Evolutionary conservation across 257 asterid genomes (phyloP), one percentile per base, ranked within the genome.

Genomic region (Primulina huaijiensis): DNA sequence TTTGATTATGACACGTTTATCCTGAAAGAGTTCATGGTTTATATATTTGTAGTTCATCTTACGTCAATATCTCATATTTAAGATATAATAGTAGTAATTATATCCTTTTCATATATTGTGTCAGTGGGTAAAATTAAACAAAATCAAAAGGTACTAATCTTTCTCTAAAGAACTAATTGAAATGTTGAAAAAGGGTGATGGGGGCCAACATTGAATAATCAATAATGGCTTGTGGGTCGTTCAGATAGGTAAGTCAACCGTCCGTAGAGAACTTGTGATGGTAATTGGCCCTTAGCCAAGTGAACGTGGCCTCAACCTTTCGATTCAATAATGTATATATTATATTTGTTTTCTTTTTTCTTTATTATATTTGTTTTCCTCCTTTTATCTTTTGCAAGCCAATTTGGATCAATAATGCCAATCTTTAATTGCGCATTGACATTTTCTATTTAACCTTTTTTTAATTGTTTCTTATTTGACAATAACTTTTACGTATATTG

Each of bases 211-310:
- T 69, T 21, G 0, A 31, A 31, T 0, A 31, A 31, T 33, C 34
- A 19, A 57, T 37, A 12, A 27, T 69, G 74, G 59, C 74, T 38
- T 59, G 55, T 59, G 19, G 40, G 59, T 25, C 25, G 74, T 37
- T 69, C 27, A 65, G 38, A 69, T 37, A 34, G 73, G 40, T 50
- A 25, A 69, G 59, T 69, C 74, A 34, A 69, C 35, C 6, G n/a
- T 11, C 53, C 17, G 53, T 43, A 14, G 65, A 56, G 5, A 67
- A 31, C 30, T 69, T 60, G 59, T 59, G 55, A 56, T 7, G 43
- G 5, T 69, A 69, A n/a, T 68, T 50, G 20, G 34, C 19, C 63
- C 53, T 59, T 57, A 37, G 38, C 58, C 66, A 7, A 69, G 30
- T 21, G 6, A 23, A 37, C 5, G 59, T 20, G 74, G 29, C 74